Conservation (phyloP, 1,284 basidiomycete species). For the Ceratobasidium papillatum region DNA sequence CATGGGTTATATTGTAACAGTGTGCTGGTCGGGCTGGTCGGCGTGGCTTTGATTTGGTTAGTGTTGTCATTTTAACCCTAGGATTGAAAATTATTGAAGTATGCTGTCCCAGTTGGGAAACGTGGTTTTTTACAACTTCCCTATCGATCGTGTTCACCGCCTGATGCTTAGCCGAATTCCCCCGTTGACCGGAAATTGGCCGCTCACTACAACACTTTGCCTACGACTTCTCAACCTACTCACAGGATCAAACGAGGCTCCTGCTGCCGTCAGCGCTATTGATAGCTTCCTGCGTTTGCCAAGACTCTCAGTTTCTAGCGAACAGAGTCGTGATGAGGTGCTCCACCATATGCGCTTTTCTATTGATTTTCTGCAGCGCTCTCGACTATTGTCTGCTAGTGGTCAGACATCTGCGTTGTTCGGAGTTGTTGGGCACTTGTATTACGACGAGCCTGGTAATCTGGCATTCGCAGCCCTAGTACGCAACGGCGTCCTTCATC, state of each 20-base stretch:
- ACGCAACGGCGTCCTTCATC: conserved; percentile 65
- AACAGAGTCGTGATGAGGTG: conserved; percentile 63
- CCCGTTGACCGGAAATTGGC: conserved; percentile 68
- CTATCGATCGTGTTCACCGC: conserved; percentile 68
- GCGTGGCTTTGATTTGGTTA: conserved; percentile 67
- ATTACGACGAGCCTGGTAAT: conserved; percentile 74
- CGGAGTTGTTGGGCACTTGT: conserved; percentile 53
- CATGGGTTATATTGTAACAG: conserved; percentile 52
- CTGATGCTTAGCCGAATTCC: conserved; percentile 70
- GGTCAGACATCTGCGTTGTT: conserved; percentile 60
- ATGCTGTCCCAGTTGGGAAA: conserved; percentile 59
- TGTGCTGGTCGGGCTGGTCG: conserved; percentile 74
- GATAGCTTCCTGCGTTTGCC: conserved; percentile 64
- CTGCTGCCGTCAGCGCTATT: conserved; percentile 60
- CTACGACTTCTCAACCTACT: conserved; percentile 71
- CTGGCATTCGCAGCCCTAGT: conserved; percentile 68
- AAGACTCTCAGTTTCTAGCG: conserved; percentile 64
- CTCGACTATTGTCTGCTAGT: conserved; percentile 59
- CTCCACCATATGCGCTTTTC: conserved; percentile 73
- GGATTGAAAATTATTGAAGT: neutral
- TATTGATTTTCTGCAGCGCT: conserved; percentile 71
- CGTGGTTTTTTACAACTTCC: conserved; percentile 73
- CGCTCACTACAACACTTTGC: conserved; percentile 68
- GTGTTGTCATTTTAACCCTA: neutral
- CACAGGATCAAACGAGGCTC: conserved; percentile 64